Conservation (phyloP, 106 monocot species). For the Dactylorhiza incarnata region DNA sequence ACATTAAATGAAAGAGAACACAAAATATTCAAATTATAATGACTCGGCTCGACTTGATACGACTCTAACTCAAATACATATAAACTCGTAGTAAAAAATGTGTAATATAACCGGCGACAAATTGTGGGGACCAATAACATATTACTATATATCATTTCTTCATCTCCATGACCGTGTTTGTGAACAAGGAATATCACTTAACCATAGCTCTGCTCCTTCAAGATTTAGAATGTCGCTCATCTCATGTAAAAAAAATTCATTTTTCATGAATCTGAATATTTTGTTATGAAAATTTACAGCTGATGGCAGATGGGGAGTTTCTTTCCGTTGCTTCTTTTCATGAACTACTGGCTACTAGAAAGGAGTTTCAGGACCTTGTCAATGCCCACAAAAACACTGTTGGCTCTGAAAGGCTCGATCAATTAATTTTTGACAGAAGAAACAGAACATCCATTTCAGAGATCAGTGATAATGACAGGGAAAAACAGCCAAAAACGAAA, state of each 20-base stretch:
- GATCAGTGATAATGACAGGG: constrained; percentile 6
- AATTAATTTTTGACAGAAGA: constrained; percentile 8
- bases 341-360: constrained; percentile 49
- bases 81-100: too few relatives aligned
- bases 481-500: constrained; percentile 9
- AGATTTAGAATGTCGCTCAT: background rate
- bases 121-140: too few relatives aligned
- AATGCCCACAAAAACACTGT: constrained; percentile 72
- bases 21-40: too few relatives aligned
- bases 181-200: background rate
- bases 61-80: too few relatives aligned
- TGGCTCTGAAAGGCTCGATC: constrained; percentile 33
- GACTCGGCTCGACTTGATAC: too few relatives aligned
- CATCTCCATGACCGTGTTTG: background rate
- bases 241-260: background rate
- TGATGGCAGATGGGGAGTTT: constrained; percentile 83
- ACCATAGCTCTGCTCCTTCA: background rate
- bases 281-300: constrained; percentile 24
- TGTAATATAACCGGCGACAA: too few relatives aligned
- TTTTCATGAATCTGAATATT: background rate
- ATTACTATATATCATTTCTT: too few relatives aligned
- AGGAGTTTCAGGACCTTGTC: constrained; percentile 71
- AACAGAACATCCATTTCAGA: constrained; percentile 19
- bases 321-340: constrained; percentile 38
- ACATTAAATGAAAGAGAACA: too few relatives aligned